Conservation (phyloP, 768 basidiomycete genomes). For the Boletus sp. region DNA sequence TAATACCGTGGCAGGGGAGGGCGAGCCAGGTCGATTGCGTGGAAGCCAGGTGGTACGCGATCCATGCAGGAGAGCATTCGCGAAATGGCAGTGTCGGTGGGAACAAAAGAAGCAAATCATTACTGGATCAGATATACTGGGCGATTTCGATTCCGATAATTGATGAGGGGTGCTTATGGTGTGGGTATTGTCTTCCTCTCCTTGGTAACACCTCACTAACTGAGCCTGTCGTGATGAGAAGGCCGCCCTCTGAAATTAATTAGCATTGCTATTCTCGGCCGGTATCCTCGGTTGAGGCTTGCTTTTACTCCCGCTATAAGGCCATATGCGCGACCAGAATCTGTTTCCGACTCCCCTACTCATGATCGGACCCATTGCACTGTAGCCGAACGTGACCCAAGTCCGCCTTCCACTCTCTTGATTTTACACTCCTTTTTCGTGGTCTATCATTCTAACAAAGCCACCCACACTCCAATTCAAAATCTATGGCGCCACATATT, state of each 20-base stretch:
- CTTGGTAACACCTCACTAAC: constrained; percentile 12
- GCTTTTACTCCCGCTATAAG: constrained; percentile 7
- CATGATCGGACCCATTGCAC: constrained; percentile 2
- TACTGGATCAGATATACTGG: not conserved
- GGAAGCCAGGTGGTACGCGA: constrained; percentile 28
- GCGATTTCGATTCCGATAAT: not conserved
- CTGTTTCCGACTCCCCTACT: not conserved
- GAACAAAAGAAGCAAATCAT: not conserved
- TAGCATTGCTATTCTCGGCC: not conserved
- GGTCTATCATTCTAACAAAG: not conserved
- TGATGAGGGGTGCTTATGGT: not conserved
- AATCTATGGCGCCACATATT: constrained; percentile 19
- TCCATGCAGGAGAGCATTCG: constrained; percentile 43
- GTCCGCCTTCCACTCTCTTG: constrained; percentile 5
- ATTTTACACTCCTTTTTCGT: constrained; percentile 8
- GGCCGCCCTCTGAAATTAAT: not conserved
- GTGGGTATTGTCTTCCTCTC: not conserved
- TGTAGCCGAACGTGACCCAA: not conserved
- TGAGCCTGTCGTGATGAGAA: not conserved
- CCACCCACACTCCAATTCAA: not conserved
- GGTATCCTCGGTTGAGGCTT: not conserved
- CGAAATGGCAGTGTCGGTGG: constrained; percentile 29
- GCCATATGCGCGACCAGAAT: not conserved
- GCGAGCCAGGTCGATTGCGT: constrained; percentile 19
- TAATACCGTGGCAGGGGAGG: constrained; percentile 20